A percentile compares a stretch with the other conserved stretches of the same genome.
phyloP scores from a whole-genome alignment of 2,329 filamentous ascomycete genomes.

The Aureobasidium sp. region DNA sequence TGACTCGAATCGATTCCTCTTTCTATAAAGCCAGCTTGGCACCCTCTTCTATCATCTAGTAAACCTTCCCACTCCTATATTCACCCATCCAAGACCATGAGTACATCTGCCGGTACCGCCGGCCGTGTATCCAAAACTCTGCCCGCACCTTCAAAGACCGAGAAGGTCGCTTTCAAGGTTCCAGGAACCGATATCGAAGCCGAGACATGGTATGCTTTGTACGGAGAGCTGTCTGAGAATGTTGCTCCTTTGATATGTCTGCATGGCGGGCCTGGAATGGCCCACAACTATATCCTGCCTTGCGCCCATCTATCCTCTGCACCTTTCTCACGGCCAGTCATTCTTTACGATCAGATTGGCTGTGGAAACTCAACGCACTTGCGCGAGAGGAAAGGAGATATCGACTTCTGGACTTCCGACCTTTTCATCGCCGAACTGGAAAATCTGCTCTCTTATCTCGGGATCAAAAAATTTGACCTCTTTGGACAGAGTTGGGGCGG shows the following conservation, averaged over 20 bases:
- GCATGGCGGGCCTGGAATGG: constrained; percentile 44
- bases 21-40: constrained; percentile 1
- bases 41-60: not conserved
- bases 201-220: constrained; percentile 36
- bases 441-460: constrained; percentile 40
- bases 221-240: constrained; percentile 29
- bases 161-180: constrained; percentile 29
- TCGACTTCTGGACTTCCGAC: constrained; percentile 41
- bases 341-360: constrained; percentile 52
- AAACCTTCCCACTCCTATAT: not conserved
- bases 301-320: constrained; percentile 32
- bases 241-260: constrained; percentile 32
- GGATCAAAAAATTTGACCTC: constrained; percentile 37
- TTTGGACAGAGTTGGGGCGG: constrained; percentile 50
- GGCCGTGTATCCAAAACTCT: constrained; percentile 22
- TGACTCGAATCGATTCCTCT: not conserved
- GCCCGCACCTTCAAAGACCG: constrained; percentile 23
- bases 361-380: constrained; percentile 45
- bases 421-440: constrained; percentile 46
- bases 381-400: constrained; percentile 38
- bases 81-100: constrained; percentile 9
- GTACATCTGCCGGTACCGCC: not conserved
- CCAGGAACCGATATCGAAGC: constrained; percentile 29
- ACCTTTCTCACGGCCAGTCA: constrained; percentile 36
- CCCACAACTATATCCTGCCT: constrained; percentile 31